These are phyloP conservation scores for Ambrosia trifida DNA, from an alignment of 129 eudicot species.

Conservation along the genomic window DNA sequence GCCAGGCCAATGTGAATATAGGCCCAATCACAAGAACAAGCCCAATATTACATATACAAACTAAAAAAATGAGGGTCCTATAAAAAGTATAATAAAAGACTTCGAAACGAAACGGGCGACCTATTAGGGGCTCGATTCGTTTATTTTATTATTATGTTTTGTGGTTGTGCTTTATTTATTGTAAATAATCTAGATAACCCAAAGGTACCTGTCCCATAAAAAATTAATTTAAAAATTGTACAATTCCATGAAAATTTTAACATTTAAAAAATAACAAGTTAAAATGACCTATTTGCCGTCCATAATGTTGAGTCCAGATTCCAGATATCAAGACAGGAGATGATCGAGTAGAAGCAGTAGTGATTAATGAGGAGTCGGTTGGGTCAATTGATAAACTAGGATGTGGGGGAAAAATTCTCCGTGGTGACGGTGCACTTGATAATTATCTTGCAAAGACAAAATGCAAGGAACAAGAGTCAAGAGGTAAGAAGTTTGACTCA, in stretches of 20 bases:
- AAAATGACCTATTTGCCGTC: neutral
- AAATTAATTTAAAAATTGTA: neutral
- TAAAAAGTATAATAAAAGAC: no score
- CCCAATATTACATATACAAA: no score
- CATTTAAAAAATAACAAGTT: neutral
- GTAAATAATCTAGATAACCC: no score
- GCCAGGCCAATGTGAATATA: no score
- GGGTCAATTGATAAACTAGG: slow-evolving; percentile 55
- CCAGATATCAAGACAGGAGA: slow-evolving; percentile 69
- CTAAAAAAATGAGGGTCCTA: no score
- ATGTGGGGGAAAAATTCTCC: slow-evolving; percentile 74
- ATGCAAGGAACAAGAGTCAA: slow-evolving; percentile 39
- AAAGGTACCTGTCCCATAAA: neutral
- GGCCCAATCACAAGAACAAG: no score
- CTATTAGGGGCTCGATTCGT: no score
- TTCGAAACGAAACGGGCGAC: no score
- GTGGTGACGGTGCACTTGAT: slow-evolving; percentile 78
- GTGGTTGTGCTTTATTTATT: no score
- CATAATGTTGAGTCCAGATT: slow-evolving; percentile 45
- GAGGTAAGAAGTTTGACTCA: slow-evolving; percentile 42
- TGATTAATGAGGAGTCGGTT: slow-evolving; percentile 79
- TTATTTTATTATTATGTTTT: no score
- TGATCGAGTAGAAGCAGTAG: slow-evolving; percentile 87
- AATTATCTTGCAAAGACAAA: slow-evolving; percentile 49
- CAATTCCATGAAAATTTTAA: neutral